phyloP scores from a whole-genome alignment of 73 alveolate genomes.

The Tetrahymena thermophila region DNA sequence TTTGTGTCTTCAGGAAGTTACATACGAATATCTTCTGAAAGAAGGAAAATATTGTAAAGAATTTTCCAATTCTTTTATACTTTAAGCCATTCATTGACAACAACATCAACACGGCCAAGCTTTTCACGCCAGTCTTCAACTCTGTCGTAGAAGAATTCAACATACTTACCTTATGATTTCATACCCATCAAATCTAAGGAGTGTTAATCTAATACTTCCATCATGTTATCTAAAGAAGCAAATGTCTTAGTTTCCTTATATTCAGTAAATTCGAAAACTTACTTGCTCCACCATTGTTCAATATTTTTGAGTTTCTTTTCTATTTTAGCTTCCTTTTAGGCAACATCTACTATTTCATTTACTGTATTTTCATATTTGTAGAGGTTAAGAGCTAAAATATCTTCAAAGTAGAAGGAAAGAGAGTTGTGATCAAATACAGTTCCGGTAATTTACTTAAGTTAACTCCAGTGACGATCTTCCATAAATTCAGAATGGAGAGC shows the following conservation, averaged over 20 bases:
- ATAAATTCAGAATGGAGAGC: slow-evolving; percentile 95
- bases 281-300: slow-evolving; percentile 78
- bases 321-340: slow-evolving; percentile 93
- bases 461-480: slow-evolving; percentile 99
- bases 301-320: slow-evolving; percentile 85
- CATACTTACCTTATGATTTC: slow-evolving; percentile 81
- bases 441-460: slow-evolving; percentile 93
- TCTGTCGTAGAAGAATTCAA: slow-evolving; percentile 80
- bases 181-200: slow-evolving; percentile 92
- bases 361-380: slow-evolving; percentile 91
- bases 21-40: slow-evolving; percentile 97
- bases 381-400: slow-evolving; percentile 88
- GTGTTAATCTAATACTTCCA: slow-evolving; percentile 86
- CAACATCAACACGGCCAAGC: slow-evolving; percentile 95
- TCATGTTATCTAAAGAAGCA: slow-evolving; percentile 74
- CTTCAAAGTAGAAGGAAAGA: slow-evolving; percentile 92
- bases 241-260: slow-evolving; percentile 66
- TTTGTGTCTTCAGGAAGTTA: slow-evolving; percentile 98
- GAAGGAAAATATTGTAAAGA: slow-evolving; percentile 96
- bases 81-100: slow-evolving; percentile 96
- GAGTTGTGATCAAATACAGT: slow-evolving; percentile 77
- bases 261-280: slow-evolving; percentile 61
- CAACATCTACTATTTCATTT: slow-evolving; percentile 96
- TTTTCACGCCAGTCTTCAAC: slow-evolving; percentile 92
- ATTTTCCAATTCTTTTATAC: slow-evolving; percentile 99